Percentiles rank a stretch among this genome's conserved stretches.
These are phyloP conservation scores for Cynara cardunculus DNA, from an alignment of 129 eudicot genomes.

Conservation along the genomic window DNA sequence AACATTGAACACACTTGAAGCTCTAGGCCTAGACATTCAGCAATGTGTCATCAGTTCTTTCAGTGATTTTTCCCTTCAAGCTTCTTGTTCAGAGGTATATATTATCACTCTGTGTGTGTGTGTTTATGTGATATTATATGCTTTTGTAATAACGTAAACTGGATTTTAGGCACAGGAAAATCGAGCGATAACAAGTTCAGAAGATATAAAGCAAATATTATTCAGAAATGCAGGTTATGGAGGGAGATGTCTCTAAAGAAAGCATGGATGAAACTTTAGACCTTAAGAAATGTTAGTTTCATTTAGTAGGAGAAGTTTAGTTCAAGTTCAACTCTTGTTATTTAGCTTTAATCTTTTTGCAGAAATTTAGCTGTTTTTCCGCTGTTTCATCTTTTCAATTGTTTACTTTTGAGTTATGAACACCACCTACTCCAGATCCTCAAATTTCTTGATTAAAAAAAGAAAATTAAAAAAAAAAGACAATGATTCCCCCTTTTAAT, in stretches of 20 bases:
- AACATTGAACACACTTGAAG: conserved; percentile 55
- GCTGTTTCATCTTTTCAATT: neutral
- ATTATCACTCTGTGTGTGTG: neutral
- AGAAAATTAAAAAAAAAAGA: neutral
- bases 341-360: conserved; percentile 7
- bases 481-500: conserved; percentile 16
- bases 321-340: neutral
- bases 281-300: neutral
- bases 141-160: neutral
- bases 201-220: conserved; percentile 70
- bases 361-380: neutral
- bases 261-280: neutral
- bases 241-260: conserved; percentile 60
- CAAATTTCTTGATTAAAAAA: neutral
- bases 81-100: conserved; percentile 76
- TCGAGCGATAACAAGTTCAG: conserved; percentile 37
- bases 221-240: conserved; percentile 72
- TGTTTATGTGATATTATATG: neutral
- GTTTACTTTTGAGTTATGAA: neutral
- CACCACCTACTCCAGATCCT: conserved; percentile 13
- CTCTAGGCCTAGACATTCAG: conserved; percentile 68
- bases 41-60: conserved; percentile 79
- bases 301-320: neutral
- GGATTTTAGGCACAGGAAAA: conserved; percentile 42
- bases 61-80: conserved; percentile 63